Conservation (phyloP, 2,329 filamentous ascomycete genomes). For the Colletotrichum incanum region DNA sequence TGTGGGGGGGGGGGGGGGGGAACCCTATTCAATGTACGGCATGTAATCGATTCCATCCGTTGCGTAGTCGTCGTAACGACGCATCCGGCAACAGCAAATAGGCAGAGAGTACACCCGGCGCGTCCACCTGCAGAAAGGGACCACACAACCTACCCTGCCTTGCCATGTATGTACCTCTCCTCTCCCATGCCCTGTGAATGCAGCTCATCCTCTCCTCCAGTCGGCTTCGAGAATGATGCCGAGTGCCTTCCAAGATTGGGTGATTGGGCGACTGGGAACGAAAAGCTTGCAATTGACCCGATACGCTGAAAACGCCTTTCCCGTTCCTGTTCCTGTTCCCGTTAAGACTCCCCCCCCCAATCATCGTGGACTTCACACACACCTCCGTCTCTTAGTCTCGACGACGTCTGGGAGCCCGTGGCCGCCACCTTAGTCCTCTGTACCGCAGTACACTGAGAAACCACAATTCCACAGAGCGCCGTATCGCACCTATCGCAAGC, state of each 20-base stretch:
- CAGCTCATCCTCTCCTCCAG: slow-evolving; percentile 19
- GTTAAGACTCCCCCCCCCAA: background rate
- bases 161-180: background rate
- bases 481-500: slow-evolving; percentile 37
- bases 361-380: background rate
- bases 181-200: background rate
- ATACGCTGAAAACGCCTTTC: slow-evolving; percentile 18
- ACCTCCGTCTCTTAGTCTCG: background rate
- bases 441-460: background rate
- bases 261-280: background rate
- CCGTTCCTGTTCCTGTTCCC: slow-evolving; percentile 9
- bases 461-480: background rate
- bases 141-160: background rate
- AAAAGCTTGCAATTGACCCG: slow-evolving; percentile 13
- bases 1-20: too few relatives aligned
- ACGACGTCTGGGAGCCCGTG: background rate
- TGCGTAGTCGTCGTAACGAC: background rate
- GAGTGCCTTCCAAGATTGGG: slow-evolving; percentile 1
- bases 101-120: too few relatives aligned
- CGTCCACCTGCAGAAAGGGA: background rate
- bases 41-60: too few relatives aligned
- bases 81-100: background rate
- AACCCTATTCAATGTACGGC: background rate
- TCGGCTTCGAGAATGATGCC: slow-evolving; percentile 2
- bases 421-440: background rate